Base-by-base conservation (phyloP, 225 moss, liverwort and hornwort species). In the Polytrichum commune region DNA sequence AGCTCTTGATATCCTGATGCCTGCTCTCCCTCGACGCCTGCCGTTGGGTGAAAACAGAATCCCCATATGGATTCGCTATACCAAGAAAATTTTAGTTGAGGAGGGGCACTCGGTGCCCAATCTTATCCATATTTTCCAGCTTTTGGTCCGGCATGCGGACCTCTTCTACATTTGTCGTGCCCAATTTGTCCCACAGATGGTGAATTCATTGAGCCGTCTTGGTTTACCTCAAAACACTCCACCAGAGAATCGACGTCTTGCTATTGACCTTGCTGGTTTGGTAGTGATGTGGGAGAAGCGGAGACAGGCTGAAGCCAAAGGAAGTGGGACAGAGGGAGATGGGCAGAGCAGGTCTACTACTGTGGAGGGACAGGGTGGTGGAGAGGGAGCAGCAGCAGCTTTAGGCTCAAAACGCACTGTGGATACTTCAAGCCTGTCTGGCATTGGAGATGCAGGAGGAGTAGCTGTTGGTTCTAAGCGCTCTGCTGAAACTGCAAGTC, bases 61-160 rank as follows among this genome's bases (percentile, higher is more conserved):
- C 79, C 98, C 98, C n/a, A 99, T 99, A 63, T 99, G 98, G 98
- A 99, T 99, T 78, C 98, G 98, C 55, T 99, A 99, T 70, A 99
- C 98, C n/a, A 99, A 99, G 69, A 99, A 99, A 81, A 99, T 99
- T 73, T 69, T 99, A 69, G 98, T 99, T 65, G 98, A 99, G 79
- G 98, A 99, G 76, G 98, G 98, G 38, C 98, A 99, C 75, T 99
- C 98, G 54, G 98, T 99, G 62, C 98, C 98, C 32, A 99, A 95
- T 64, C 79, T 99, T 25, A 99, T 99, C 64, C 98, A 99, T 75
- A 99, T 99, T 32, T 99, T 99, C 76, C 98, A 99, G 75, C 91
- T 99, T 60, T 82, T 99, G 72, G 98, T 99, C 22, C 93, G 98
- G 63, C 98, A 99, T 84, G 95, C 98, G 27, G 93, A 99, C 73